Percentiles rank a stretch among this genome's conserved stretches.
Conservation (phyloP, 495 filamentous ascomycete genomes). For the Trichoderma orchidacearum region DNA sequence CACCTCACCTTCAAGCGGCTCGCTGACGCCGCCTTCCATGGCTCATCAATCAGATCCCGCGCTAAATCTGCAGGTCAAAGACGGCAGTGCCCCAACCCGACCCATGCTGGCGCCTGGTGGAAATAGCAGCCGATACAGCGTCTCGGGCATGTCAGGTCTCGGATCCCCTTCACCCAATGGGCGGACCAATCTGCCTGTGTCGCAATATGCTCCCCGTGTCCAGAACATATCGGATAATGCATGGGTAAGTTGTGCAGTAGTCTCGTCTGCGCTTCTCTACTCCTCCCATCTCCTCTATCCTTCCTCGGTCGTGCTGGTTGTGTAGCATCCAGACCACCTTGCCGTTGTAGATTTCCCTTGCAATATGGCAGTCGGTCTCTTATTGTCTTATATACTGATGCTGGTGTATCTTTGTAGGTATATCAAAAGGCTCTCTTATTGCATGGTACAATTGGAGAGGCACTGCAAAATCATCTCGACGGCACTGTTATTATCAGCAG, state of each 20-base stretch:
- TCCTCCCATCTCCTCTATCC: background rate
- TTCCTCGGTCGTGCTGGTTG: background rate
- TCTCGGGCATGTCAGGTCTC: constrained; percentile 39
- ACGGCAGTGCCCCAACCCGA: constrained; percentile 21
- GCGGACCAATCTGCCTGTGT: constrained; percentile 43
- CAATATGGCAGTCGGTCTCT: background rate
- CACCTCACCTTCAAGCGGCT: constrained; percentile 31
- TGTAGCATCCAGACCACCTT: background rate
- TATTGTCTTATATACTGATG: background rate
- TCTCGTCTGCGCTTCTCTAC: background rate
- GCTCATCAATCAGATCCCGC: constrained; percentile 29
- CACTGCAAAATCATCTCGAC: constrained; percentile 54
- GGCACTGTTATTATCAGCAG: constrained; percentile 69
- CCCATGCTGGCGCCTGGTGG: constrained; percentile 25
- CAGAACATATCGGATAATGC: constrained; percentile 64
- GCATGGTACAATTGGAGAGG: constrained; percentile 66
- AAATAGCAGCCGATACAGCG: constrained; percentile 26
- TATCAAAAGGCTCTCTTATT: constrained; percentile 80
- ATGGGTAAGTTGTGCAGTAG: constrained; percentile 44
- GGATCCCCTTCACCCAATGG: constrained; percentile 40
- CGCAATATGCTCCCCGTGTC: constrained; percentile 66
- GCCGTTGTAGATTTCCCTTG: background rate
- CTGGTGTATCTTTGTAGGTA: constrained; percentile 43
- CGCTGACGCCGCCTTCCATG: constrained; percentile 30
- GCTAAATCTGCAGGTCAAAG: constrained; percentile 30